phyloP scores from a whole-genome alignment of 768 basidiomycete species.

The Trametopsis cervina region DNA sequence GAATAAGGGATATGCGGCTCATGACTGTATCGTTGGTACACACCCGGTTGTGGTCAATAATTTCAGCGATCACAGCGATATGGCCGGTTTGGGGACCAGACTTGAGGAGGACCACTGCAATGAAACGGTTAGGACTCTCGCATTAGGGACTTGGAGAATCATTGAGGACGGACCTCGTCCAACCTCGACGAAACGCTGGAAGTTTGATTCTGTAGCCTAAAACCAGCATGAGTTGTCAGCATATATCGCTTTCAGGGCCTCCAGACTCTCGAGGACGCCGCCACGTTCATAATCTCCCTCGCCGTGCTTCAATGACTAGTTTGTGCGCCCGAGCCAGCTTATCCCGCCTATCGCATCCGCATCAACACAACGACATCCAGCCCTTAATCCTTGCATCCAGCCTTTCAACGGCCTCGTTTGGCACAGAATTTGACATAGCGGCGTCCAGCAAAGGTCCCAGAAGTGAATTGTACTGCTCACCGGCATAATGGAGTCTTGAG shows the following conservation, averaged over 20 bases:
- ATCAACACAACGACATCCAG: slow-evolving; percentile 16
- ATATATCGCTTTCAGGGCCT: too few relatives aligned
- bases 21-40: too few relatives aligned
- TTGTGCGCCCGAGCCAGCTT: too few relatives aligned
- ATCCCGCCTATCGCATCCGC: not conserved
- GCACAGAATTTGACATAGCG: slow-evolving; percentile 2
- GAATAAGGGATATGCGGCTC: too few relatives aligned
- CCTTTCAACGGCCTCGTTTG: slow-evolving; percentile 4
- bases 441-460: slow-evolving; percentile 8
- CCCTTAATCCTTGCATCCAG: slow-evolving; percentile 14
- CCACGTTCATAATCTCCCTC: too few relatives aligned
- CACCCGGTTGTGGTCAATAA: slow-evolving; percentile 99
- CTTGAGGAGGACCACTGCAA: slow-evolving; percentile 85
- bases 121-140: not conserved
- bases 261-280: too few relatives aligned
- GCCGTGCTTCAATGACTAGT: too few relatives aligned
- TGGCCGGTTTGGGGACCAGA: slow-evolving; percentile 79
- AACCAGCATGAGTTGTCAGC: not conserved
- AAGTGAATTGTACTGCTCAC: slow-evolving; percentile 17
- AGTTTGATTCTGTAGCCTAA: slow-evolving; percentile 52
- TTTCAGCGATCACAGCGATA: slow-evolving; percentile 93
- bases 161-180: slow-evolving; percentile 64
- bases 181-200: slow-evolving; percentile 97
- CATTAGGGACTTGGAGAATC: not conserved
- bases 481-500: slow-evolving; percentile 21